Base-by-base conservation (phyloP, 2,329 filamentous ascomycete species). In the Parastagonospora avenae region DNA sequence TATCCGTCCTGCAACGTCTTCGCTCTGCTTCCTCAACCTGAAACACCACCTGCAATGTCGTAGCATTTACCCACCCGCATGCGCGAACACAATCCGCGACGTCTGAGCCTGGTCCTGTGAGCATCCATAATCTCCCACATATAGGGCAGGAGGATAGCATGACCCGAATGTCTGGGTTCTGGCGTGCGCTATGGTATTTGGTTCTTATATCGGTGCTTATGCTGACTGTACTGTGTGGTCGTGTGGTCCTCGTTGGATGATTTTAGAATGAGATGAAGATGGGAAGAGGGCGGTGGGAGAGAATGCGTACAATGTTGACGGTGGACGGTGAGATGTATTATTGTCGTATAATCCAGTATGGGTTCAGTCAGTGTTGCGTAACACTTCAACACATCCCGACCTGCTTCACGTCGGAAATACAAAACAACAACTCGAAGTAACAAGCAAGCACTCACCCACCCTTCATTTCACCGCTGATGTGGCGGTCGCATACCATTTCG, bases 161-260 rank as follows among this genome's bases (percentile, higher is more conserved):
- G 42, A 46, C 44, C 42, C 30, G 27, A 10, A 46, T 46, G 8
- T 19, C 48, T 2, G 32, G 49, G 10, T 53, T 57, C 7, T 63
- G 58, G 58, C 55, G 54, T 7, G 46, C 50, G 16, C 43, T 65
- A 24, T 55, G 57, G 33, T 31, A 50, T 8, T 30, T 63, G 16
- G 36, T 48, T 2, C 28, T 64, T 5, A 39, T 46, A 12, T 54
- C 62, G 6, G 39, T 55, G 15, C 12, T 56, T 2, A 32, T 62
- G 11, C 48, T 52, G 4, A 31, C 46, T 11, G 47, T 60, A 6
- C 40, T 16, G 6, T 37, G n/a, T 37, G 35, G 35, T 10, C 35
- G 35, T 14, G n/a, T 8, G 35, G n/a, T 4, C 15, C 30, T 30
- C 30, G 24, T 32, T 49, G 19, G 19, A 24, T 24, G 19, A 24